A percentile compares a stretch with the other conserved stretches of the same genome.
phyloP scores from a whole-genome alignment of 148 eudicot genomes.

The Dysphania ambrosioides region DNA sequence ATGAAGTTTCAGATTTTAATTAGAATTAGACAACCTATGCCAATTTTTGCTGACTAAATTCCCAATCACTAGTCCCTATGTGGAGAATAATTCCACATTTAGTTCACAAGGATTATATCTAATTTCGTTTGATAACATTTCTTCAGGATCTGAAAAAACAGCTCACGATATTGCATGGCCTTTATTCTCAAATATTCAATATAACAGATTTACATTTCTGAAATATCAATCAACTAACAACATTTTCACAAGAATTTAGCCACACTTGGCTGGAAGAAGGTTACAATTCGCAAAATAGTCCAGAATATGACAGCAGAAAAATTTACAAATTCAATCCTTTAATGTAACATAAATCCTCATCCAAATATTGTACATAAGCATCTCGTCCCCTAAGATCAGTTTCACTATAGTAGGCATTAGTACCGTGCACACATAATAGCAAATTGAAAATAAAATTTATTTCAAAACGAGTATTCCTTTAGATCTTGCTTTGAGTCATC shows the following conservation, averaged over 20 bases:
- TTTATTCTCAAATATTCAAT: too few species aligned
- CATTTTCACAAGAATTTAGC: neutral
- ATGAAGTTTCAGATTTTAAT: too few species aligned
- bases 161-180: too few species aligned
- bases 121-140: too few species aligned
- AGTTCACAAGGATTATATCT: too few species aligned
- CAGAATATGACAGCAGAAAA: neutral
- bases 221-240: too few species aligned
- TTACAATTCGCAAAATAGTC: neutral
- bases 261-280: neutral
- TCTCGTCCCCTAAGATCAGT: neutral
- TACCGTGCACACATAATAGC: neutral
- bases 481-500: constrained; percentile 61
- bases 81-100: too few species aligned
- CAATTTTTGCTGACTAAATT: too few species aligned
- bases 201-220: too few species aligned
- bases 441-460: neutral
- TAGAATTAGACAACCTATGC: too few species aligned
- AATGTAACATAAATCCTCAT: neutral
- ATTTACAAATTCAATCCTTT: neutral
- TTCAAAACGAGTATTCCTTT: constrained; percentile 58
- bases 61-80: too few species aligned
- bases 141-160: too few species aligned
- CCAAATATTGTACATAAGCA: neutral
- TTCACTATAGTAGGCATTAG: neutral